phyloP scores from a whole-genome alignment of 805 yeast species.

The Kluyveromyces dobzhanskii region DNA sequence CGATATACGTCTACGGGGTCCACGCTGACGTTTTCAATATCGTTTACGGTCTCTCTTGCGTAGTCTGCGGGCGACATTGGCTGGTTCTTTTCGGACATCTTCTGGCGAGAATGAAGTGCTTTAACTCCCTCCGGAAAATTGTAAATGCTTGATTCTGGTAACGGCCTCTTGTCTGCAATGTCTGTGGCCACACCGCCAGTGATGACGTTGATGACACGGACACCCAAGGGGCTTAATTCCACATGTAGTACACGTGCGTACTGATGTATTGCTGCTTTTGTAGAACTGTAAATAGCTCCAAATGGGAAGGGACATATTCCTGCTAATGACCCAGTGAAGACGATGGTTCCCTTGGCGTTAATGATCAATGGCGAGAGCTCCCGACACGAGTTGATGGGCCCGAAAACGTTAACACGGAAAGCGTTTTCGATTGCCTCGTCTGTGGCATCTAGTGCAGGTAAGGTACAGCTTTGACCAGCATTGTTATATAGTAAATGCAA shows the following conservation, averaged over 20 bases:
- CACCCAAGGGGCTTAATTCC: conserved; percentile 67
- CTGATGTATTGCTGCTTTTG: conserved; percentile 71
- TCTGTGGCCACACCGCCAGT: conserved; percentile 73
- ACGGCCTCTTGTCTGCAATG: conserved; percentile 56
- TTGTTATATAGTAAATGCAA: conserved; percentile 62
- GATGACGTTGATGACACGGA: conserved; percentile 56
- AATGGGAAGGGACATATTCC: conserved; percentile 66
- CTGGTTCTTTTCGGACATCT: conserved; percentile 48
- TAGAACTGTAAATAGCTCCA: conserved; percentile 53
- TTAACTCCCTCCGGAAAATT: conserved; percentile 41
- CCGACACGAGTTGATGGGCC: conserved; percentile 55
- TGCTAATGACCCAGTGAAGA: conserved; percentile 67
- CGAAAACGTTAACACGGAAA: conserved; percentile 61
- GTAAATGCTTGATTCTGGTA: conserved; percentile 49
- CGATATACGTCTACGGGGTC: conserved; percentile 47
- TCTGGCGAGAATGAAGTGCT: conserved; percentile 43
- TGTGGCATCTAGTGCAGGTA: conserved; percentile 60
- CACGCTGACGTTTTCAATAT: conserved; percentile 30
- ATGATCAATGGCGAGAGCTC: conserved; percentile 50
- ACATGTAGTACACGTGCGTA: conserved; percentile 54
- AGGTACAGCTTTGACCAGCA: conserved; percentile 69
- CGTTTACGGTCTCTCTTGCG: conserved; percentile 47
- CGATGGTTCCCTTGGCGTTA: conserved; percentile 58
- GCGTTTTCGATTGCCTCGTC: conserved; percentile 45
- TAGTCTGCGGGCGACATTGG: conserved; percentile 57